Conservation (phyloP, 345 rosid species). For the Dipteronia dyeriana region DNA sequence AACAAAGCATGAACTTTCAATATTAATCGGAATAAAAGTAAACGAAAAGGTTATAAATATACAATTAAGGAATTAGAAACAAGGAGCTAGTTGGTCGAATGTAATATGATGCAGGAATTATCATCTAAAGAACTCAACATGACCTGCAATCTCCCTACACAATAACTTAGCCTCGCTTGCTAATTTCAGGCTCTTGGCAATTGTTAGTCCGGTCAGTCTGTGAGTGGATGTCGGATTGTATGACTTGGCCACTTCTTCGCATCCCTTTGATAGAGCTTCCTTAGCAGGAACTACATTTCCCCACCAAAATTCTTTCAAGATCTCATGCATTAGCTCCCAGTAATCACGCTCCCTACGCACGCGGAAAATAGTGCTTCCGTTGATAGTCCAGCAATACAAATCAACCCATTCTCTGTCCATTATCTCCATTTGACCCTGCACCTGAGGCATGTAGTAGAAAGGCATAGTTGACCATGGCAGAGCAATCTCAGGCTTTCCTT, state of each 20-base stretch:
- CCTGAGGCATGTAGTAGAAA: conserved; percentile 92
- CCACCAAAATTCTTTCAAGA: conserved; percentile 90
- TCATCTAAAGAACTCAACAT: conserved; percentile 69
- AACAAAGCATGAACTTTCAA: no score
- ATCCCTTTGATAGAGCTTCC: conserved; percentile 60
- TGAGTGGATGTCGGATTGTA: conserved; percentile 72
- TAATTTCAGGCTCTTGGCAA: conserved; percentile 61
- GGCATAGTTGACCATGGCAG: conserved; percentile 85
- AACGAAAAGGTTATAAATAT: neutral
- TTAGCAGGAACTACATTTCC: conserved; percentile 81
- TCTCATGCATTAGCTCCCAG: conserved; percentile 67
- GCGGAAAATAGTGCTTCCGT: conserved; percentile 80
- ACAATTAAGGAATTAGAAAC: neutral
- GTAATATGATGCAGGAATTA: neutral
- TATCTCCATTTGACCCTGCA: conserved; percentile 95
- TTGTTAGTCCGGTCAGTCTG: conserved; percentile 62
- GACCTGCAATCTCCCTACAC: conserved; percentile 87
- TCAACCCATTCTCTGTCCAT: conserved; percentile 93
- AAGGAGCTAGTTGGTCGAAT: neutral
- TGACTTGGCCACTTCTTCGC: conserved; percentile 47
- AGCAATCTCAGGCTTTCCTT: conserved; percentile 79
- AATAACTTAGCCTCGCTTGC: conserved; percentile 62
- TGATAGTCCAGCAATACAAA: conserved; percentile 90
- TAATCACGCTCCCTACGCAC: conserved; percentile 63
- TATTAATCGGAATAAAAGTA: neutral